These are phyloP conservation scores for Prunus mume DNA, from an alignment of 306 rosid genomes.

Conservation along the genomic window DNA sequence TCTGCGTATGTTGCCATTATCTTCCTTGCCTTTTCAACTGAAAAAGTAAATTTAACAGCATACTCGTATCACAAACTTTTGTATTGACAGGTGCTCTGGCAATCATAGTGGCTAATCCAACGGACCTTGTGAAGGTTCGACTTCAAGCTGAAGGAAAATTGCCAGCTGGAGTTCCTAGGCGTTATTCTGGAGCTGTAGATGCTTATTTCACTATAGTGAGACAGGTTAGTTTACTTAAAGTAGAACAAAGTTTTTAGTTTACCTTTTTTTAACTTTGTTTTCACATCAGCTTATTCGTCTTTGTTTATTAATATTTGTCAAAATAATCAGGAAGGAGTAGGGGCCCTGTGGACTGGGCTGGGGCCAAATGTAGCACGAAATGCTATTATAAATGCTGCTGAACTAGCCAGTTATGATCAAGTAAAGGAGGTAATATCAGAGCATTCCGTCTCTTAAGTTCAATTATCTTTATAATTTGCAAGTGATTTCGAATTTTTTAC, in stretches of 20 bases:
- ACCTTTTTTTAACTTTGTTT: not conserved
- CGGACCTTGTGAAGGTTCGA: slow-evolving; percentile 92
- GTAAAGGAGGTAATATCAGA: slow-evolving; percentile 67
- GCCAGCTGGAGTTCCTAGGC: slow-evolving; percentile 80
- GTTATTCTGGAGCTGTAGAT: slow-evolving; percentile 85
- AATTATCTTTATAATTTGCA: slow-evolving; percentile 12
- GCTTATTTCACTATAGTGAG: slow-evolving; percentile 72
- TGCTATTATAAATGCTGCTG: slow-evolving; percentile 95
- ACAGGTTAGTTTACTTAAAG: slow-evolving; percentile 52
- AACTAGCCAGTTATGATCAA: slow-evolving; percentile 95
- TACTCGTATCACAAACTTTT: not conserved
- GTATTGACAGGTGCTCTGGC: slow-evolving; percentile 80
- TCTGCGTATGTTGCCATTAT: not conserved
- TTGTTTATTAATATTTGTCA: slow-evolving; percentile 1
- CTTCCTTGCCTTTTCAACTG: not conserved
- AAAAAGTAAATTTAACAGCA: slow-evolving; percentile 5
- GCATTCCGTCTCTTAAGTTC: slow-evolving; percentile 23
- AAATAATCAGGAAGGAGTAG: slow-evolving; percentile 72
- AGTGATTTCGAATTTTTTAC: slow-evolving; percentile 14
- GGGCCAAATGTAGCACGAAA: slow-evolving; percentile 89
- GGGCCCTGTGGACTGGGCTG: slow-evolving; percentile 93
- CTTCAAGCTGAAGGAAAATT: slow-evolving; percentile 92
- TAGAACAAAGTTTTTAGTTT: not conserved
- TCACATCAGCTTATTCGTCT: not conserved
- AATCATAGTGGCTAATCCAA: slow-evolving; percentile 82